Base-by-base conservation (phyloP, 305 asterid genomes). In the Coffea humblotiana region DNA sequence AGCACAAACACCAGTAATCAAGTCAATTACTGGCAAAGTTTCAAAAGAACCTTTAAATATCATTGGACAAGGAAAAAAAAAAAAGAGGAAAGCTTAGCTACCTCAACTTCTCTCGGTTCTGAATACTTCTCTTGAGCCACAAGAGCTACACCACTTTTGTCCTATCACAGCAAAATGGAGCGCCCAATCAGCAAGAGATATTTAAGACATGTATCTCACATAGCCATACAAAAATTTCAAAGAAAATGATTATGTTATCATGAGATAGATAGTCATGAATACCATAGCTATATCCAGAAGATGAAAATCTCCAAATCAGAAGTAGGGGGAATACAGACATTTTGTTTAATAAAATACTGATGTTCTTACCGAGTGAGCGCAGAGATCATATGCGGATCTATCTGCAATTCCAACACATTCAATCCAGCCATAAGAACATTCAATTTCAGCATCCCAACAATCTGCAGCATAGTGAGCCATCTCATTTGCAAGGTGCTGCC, bases 391-490 rank as follows among this genome's bases (percentile, higher is more conserved):
- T 54, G 97, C 97, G 70, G 98, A 94, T 80, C 98, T 89, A 84
- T 94, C 98, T 56, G 97, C 98, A 80, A 94, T 93, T 71, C 98
- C 98, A 70, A 93, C 97, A 86, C 98, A 94, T 81, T 94, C 98
- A 72, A 94, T 92, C 98, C 98, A 94, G n/a, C 98, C 98, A 78
- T 91, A 89, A 18, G 97, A 91, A 85, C 96, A 89, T 83, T 93
- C 96, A 72, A 94, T 94, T 85, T 94, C 98, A 80, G 98, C 97
- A 90, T 94, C 98, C 98, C 98, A 94, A 83, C 98, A 94, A 86
- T 94, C 98, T 40, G 97, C 95, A 80, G 98, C 98, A 85, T 94
- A 94, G 85, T 94, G 98, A 60, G 98, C 98, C 98, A 94, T 94
- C 87, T 94, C 98, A 72, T 94, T 94, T 61, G 96, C 96, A 78